Evolutionary conservation across 192 early-diverging fungal genomes (phyloP).

Genomic region (Coemansia sp.): DNA sequence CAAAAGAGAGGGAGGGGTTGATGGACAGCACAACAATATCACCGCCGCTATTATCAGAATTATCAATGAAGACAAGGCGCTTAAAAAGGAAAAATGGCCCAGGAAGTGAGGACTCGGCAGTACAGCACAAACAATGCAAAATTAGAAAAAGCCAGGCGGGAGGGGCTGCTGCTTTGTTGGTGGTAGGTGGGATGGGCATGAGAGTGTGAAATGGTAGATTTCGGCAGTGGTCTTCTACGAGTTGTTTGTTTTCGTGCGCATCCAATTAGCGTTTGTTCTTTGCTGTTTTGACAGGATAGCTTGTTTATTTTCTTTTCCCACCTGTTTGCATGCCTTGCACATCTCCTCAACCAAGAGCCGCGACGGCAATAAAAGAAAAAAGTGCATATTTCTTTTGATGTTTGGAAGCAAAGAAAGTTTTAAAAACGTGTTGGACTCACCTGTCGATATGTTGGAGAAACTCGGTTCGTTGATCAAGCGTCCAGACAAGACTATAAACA

Average conservation of each 20-base stretch:
- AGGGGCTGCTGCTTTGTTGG: not conserved
- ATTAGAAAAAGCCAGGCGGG: not conserved
- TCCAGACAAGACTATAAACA: not conserved
- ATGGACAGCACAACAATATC: not conserved
- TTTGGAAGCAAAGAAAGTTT: not conserved
- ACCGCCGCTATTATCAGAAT: not conserved
- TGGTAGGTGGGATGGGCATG: not conserved
- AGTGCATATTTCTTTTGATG: too few relatives aligned
- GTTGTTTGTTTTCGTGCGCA: not conserved
- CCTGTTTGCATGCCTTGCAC: not conserved
- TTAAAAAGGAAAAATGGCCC: not conserved
- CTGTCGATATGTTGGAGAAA: not conserved
- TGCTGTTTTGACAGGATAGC: not conserved
- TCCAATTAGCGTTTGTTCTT: not conserved
- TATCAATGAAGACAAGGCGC: not conserved
- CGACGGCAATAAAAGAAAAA: not conserved
- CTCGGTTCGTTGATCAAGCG: not conserved
- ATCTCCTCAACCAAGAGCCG: not conserved
- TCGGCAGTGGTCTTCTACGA: not conserved
- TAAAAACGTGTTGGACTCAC: not conserved
- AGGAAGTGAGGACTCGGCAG: not conserved
- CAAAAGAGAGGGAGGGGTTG: conserved; percentile 4
- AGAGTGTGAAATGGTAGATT: not conserved
- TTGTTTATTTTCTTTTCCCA: not conserved
- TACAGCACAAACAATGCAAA: not conserved